Evolutionary conservation across 1,284 basidiomycete species (phyloP), one percentile per base, ranked within the genome.

Genomic region (Ceratobasidium sp.): DNA sequence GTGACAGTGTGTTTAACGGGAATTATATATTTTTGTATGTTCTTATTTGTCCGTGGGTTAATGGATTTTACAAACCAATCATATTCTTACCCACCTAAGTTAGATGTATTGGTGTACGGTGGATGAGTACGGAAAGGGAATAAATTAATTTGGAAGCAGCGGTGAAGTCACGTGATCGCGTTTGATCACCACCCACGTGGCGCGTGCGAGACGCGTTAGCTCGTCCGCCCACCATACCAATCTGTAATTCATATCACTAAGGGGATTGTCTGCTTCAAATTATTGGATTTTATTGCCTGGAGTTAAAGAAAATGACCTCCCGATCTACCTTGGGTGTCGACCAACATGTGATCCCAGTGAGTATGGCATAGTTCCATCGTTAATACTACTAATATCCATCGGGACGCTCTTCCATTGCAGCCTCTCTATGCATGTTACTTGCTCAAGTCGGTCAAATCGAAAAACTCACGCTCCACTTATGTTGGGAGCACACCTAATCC

Each of bases 361-460:
- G 73, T 57, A 37, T 32, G 3, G 9, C 15, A 46, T 37, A 11
- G 29, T 32, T 29, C 13, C 11, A 17, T 34, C 9, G 13, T 17
- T 13, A 25, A 19, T 19, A 51, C 37, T 44, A 2, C 37, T 19
- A 5, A 22, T 22, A 17, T 32, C 19, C 11, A 13, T 8, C 37
- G 22, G 8, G 32, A 54, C 17, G 7, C 17, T 19, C 17, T 25
- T 19, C 22, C 15, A 13, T 90, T 92, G 78, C 93, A 95, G 0
- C 83, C 89, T 0, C 95, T 97, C 83, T 97, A 97, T 82, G 93
- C 93, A 0, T 97, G 95, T 83, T 97, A 97, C 83, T 87, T 97
- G 0, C 86, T 97, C 13, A 91, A 92, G 80, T 94, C 92, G 0
- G 82, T 89, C 3, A 86, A 89, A 25, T 88, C 87, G 0, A 86